Percentiles rank a stretch among this genome's conserved stretches.
Conservation (phyloP, 2,329 filamentous ascomycete genomes). For the Pseudophaeomoniella oleicola region DNA sequence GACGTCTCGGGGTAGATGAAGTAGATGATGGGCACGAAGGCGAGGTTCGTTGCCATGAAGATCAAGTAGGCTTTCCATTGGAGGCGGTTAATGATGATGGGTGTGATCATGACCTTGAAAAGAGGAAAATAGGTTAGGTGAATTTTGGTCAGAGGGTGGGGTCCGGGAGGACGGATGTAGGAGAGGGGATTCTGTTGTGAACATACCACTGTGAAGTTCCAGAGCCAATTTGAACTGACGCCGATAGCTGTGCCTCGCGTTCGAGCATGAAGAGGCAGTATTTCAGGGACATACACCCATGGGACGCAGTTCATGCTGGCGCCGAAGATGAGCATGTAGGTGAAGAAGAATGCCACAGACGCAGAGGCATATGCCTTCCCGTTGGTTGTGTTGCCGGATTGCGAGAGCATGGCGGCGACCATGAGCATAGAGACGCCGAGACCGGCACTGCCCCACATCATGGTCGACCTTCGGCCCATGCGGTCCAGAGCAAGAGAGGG, state of each 20-base stretch:
- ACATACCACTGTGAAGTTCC: too few species aligned
- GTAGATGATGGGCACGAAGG: constrained; percentile 28
- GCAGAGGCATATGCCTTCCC: constrained; percentile 9
- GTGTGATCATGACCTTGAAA: constrained; percentile 24
- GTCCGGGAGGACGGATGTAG: too few species aligned
- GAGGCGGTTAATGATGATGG: constrained; percentile 17
- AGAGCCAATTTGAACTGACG: constrained; percentile 31
- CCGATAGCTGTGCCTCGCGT: constrained; percentile 36
- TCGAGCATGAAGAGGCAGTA: constrained; percentile 33
- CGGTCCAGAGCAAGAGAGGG: constrained; percentile 32
- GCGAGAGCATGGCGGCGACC: constrained; percentile 25
- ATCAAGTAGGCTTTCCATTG: constrained; percentile 21
- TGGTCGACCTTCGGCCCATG: constrained; percentile 22
- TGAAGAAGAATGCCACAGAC: constrained; percentile 6
- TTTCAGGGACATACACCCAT: constrained; percentile 28
- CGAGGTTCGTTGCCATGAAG: constrained; percentile 18
- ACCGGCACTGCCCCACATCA: constrained; percentile 21
- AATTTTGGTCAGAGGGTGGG: too few species aligned
- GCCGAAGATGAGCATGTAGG: constrained; percentile 27
- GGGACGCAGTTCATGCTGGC: constrained; percentile 8
- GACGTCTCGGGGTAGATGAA: constrained; percentile 32
- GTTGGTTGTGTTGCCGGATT: constrained; percentile 32
- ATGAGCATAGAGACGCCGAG: constrained; percentile 26
- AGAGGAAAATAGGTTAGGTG: too few species aligned
- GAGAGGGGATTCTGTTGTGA: too few species aligned